Percentiles rank a stretch among this genome's conserved stretches.
phyloP scores from a whole-genome alignment of 2,329 filamentous ascomycete species.

The Alternaria gansuensis region DNA sequence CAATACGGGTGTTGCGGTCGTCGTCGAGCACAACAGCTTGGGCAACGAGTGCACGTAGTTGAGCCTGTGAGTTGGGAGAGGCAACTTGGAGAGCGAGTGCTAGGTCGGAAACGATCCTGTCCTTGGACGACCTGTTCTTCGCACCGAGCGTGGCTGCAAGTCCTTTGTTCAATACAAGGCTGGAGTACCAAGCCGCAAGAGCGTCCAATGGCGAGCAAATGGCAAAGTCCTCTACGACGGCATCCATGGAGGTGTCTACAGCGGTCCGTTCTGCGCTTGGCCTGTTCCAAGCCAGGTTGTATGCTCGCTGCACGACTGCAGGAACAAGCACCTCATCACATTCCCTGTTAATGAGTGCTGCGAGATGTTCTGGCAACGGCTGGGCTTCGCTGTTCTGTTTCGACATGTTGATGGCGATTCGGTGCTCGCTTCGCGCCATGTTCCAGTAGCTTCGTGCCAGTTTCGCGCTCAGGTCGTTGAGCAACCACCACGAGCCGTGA shows the following conservation, averaged over 20 bases:
- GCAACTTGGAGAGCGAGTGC: slow-evolving; percentile 75
- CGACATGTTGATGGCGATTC: slow-evolving; percentile 52
- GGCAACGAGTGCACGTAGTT: slow-evolving; percentile 66
- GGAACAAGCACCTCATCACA: slow-evolving; percentile 83
- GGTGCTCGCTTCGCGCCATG: slow-evolving; percentile 73
- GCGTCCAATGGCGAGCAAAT: slow-evolving; percentile 89
- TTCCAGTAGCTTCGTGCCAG: slow-evolving; percentile 83
- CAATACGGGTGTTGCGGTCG: slow-evolving; percentile 61
- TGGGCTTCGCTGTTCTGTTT: slow-evolving; percentile 65
- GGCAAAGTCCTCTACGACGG: slow-evolving; percentile 83
- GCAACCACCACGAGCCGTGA: slow-evolving; percentile 69
- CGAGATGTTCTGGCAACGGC: slow-evolving; percentile 77
- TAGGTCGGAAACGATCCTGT: slow-evolving; percentile 64
- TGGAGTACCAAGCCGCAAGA: slow-evolving; percentile 90
- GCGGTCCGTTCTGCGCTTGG: slow-evolving; percentile 73
- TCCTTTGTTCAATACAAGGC: slow-evolving; percentile 73
- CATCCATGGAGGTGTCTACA: slow-evolving; percentile 77
- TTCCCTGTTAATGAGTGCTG: slow-evolving; percentile 77
- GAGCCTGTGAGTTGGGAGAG: slow-evolving; percentile 78
- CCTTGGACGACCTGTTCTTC: slow-evolving; percentile 57
- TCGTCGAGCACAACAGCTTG: slow-evolving; percentile 67
- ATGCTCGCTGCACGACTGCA: slow-evolving; percentile 81
- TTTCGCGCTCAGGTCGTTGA: slow-evolving; percentile 75
- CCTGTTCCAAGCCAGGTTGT: slow-evolving; percentile 88
- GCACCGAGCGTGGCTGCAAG: slow-evolving; percentile 70